Percentiles rank a stretch among this genome's conserved stretches.
Conservation (phyloP, 179 eudicot genomes). For the Spergularia azorica region DNA sequence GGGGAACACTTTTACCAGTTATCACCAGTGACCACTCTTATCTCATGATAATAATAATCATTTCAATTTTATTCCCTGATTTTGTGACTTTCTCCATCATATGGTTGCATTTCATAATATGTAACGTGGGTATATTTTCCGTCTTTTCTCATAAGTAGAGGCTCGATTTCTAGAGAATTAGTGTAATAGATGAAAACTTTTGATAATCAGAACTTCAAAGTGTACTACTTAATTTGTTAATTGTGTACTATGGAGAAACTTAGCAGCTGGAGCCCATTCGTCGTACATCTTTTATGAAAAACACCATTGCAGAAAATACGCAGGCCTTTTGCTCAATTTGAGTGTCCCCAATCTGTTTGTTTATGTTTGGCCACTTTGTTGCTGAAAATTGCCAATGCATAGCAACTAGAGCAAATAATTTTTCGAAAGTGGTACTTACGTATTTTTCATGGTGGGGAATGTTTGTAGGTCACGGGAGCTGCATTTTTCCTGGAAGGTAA, state of each 20-base stretch:
- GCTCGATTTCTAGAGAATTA: neutral
- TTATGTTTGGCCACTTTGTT: conserved; percentile 24
- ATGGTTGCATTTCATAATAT: neutral
- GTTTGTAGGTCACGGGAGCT: conserved; percentile 74
- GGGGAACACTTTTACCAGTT: neutral
- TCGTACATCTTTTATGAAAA: conserved; percentile 21
- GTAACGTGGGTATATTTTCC: conserved; percentile 16
- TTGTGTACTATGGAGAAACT: conserved; percentile 19
- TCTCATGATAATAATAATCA: neutral
- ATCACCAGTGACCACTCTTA: conserved; percentile 7
- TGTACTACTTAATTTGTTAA: conserved; percentile 13
- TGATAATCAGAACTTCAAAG: conserved; percentile 6
- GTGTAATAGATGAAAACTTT: conserved; percentile 16
- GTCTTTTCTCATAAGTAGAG: neutral
- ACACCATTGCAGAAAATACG: conserved; percentile 12
- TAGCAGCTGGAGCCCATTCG: conserved; percentile 26
- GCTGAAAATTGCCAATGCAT: conserved; percentile 13
- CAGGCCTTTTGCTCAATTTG: conserved; percentile 26
- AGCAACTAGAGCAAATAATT: neutral
- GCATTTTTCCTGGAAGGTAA: conserved; percentile 91
- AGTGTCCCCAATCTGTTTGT: conserved; percentile 21
- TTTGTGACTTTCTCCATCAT: conserved; percentile 2
- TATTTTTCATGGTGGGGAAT: conserved; percentile 31
- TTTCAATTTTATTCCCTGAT: neutral
- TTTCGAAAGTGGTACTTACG: neutral